Conservation (phyloP, 2,329 filamentous ascomycete genomes). For the Trichoderma koningii region DNA sequence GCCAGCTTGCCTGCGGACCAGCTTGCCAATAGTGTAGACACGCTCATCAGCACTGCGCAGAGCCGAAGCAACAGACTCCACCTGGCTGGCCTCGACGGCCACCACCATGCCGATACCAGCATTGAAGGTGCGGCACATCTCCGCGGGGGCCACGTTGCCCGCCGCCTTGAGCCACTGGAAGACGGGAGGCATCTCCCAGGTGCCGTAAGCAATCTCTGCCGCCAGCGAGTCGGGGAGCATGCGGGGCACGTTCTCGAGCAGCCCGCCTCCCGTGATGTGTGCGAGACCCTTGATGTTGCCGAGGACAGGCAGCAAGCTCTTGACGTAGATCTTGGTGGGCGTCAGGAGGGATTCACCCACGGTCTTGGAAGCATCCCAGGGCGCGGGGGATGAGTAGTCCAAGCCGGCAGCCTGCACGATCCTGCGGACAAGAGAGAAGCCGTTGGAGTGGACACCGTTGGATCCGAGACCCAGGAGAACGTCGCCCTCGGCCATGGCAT, state of each 20-base stretch:
- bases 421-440: conserved; percentile 92
- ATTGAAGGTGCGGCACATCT: conserved; percentile 95
- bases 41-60: conserved; percentile 67
- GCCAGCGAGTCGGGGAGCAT: conserved; percentile 81
- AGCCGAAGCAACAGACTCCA: conserved; percentile 58
- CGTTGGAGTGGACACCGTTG: conserved; percentile 90
- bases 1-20: conserved; percentile 59
- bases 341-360: conserved; percentile 80
- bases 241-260: conserved; percentile 90
- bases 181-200: conserved; percentile 76
- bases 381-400: conserved; percentile 69
- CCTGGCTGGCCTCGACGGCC: conserved; percentile 69
- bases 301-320: conserved; percentile 69
- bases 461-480: conserved; percentile 83
- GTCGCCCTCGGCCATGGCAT: conserved; percentile 78
- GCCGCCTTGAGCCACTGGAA: conserved; percentile 82
- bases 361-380: conserved; percentile 67
- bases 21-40: conserved; percentile 73
- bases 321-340: conserved; percentile 93
- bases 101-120: conserved; percentile 93
- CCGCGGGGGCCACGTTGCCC: conserved; percentile 69
- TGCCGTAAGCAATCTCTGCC: conserved; percentile 75
- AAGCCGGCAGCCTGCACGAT: conserved; percentile 76
- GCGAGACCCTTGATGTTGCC: conserved; percentile 84
- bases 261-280: conserved; percentile 93